These are phyloP conservation scores for Linnemannia hyalina DNA, from an alignment of 192 early-diverging fungal species.

Conservation along the genomic window DNA sequence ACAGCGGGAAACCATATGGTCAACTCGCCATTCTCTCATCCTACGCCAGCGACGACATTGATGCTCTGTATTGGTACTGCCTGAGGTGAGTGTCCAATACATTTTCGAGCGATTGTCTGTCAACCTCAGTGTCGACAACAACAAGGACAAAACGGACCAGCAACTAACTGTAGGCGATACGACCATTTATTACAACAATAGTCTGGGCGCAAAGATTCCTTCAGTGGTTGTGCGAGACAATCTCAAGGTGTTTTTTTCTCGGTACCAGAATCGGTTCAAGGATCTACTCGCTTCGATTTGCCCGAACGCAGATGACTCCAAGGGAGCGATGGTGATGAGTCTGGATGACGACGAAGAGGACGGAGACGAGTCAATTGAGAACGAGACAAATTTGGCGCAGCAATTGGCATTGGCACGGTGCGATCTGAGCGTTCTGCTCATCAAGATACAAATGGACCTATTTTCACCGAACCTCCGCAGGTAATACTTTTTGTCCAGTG, in stretches of 20 bases:
- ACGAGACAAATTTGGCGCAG: conserved; percentile 10
- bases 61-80: conserved; percentile 61
- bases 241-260: conserved; percentile 64
- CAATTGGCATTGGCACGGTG: conserved; percentile 21
- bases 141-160: not conserved
- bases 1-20: conserved; percentile 58
- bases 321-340: conserved; percentile 6
- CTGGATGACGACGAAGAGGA: conserved; percentile 25
- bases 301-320: not conserved
- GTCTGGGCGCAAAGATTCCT: conserved; percentile 66
- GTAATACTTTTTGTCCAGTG: not conserved
- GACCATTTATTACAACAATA: conserved; percentile 13
- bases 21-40: conserved; percentile 59
- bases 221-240: conserved; percentile 65
- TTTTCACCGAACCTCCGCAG: conserved; percentile 45
- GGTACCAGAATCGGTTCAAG: conserved; percentile 56
- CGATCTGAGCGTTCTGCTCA: conserved; percentile 32
- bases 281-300: conserved; percentile 27
- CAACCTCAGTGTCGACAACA: not conserved
- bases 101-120: not conserved
- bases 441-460: conserved; percentile 55
- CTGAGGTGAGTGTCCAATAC: conserved; percentile 46
- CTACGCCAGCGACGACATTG: conserved; percentile 56
- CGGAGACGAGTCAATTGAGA: not conserved
- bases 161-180: not conserved